These are phyloP conservation scores for Aspergillus transmontanensis DNA, from an alignment of 2,329 filamentous ascomycete species.

Conservation along the genomic window DNA sequence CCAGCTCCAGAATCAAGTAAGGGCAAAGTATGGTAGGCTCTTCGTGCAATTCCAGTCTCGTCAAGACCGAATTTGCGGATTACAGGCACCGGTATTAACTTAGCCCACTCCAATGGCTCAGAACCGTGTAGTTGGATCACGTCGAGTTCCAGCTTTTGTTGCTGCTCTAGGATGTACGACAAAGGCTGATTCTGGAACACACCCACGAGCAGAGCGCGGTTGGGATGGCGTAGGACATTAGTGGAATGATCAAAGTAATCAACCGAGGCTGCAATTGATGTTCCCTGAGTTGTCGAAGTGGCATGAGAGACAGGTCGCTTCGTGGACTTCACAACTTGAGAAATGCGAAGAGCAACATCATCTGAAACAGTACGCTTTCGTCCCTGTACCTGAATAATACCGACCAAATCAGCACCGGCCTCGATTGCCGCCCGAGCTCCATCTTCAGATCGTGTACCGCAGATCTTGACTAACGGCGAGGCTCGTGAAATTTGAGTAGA, in stretches of 20 bases:
- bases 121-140: conserved; percentile 90
- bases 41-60: conserved; percentile 68
- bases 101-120: conserved; percentile 91
- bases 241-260: conserved; percentile 72
- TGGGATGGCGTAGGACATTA: conserved; percentile 51
- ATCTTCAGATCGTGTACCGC: conserved; percentile 82
- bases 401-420: conserved; percentile 86
- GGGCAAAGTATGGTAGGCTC: conserved; percentile 81
- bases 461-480: conserved; percentile 83
- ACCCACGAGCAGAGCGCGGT: conserved; percentile 78
- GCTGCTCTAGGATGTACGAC: conserved; percentile 76
- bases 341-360: conserved; percentile 79
- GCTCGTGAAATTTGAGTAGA: conserved; percentile 20
- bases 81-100: conserved; percentile 86
- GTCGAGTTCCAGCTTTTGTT: conserved; percentile 76
- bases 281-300: conserved; percentile 17
- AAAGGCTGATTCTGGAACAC: conserved; percentile 93
- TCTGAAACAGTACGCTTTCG: conserved; percentile 78
- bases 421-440: conserved; percentile 79
- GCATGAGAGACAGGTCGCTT: conserved; percentile 29
- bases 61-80: conserved; percentile 81
- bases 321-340: conserved; percentile 67
- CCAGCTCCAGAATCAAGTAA: conserved; percentile 86
- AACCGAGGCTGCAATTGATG: conserved; percentile 30
- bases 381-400: conserved; percentile 85